Percentiles rank a stretch among this genome's conserved stretches.
These are phyloP conservation scores for Psidium guajava DNA, from an alignment of 345 rosid genomes.

Conservation along the genomic window DNA sequence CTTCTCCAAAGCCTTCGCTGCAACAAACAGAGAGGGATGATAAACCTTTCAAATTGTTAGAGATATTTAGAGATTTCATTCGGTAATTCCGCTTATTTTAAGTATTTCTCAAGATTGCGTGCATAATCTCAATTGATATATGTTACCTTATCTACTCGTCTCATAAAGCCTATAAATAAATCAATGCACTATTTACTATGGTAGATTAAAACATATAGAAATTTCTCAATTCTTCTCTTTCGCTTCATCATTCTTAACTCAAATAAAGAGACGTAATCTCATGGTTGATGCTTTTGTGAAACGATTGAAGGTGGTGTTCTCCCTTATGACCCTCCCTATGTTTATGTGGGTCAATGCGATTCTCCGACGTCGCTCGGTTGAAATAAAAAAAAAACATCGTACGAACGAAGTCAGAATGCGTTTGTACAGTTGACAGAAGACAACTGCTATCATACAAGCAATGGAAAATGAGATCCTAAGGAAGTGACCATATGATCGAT, in stretches of 20 bases:
- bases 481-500: background rate
- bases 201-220: too few relatives aligned
- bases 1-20: background rate
- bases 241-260: background rate
- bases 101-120: too few relatives aligned
- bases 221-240: too few relatives aligned
- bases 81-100: too few relatives aligned
- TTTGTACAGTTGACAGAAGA: background rate
- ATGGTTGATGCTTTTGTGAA: background rate
- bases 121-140: too few relatives aligned
- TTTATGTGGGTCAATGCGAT: background rate
- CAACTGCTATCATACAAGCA: background rate
- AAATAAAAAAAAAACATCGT: background rate
- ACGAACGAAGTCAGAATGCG: background rate
- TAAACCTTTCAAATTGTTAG: background rate
- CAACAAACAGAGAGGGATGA: background rate
- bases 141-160: too few relatives aligned
- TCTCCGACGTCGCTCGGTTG: background rate
- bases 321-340: background rate
- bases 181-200: too few relatives aligned
- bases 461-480: background rate
- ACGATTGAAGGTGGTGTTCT: background rate
- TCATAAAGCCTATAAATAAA: too few relatives aligned
- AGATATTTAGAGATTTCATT: too few relatives aligned
- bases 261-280: background rate